phyloP scores from a whole-genome alignment of 352 stramenopile species.

The Albugo candida region DNA sequence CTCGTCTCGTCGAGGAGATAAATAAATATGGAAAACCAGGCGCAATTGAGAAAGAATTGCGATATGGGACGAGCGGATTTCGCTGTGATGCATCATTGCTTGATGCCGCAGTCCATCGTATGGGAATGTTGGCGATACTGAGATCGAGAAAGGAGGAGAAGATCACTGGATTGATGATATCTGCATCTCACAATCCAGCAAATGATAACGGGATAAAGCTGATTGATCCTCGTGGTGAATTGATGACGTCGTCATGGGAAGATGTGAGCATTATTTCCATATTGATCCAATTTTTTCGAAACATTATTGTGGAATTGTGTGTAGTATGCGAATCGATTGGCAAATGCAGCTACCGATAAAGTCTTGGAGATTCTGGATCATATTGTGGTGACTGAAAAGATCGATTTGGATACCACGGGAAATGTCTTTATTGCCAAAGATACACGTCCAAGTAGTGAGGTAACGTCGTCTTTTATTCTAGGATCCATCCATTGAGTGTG shows the following conservation, averaged over 20 bases:
- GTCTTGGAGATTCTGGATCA: slow-evolving; percentile 63
- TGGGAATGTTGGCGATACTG: slow-evolving; percentile 77
- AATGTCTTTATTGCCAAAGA: slow-evolving; percentile 85
- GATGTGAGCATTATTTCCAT: slow-evolving; percentile 12
- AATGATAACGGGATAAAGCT: slow-evolving; percentile 91
- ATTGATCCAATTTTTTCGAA: too few species aligned
- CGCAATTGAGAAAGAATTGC: slow-evolving; percentile 16
- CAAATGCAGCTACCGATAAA: slow-evolving; percentile 63
- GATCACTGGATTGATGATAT: slow-evolving; percentile 88
- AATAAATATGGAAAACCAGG: slow-evolving; percentile 41
- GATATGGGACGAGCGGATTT: slow-evolving; percentile 93
- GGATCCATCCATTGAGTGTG: background rate
- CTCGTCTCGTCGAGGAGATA: slow-evolving; percentile 58
- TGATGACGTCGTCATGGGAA: slow-evolving; percentile 84
- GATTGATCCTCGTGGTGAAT: slow-evolving; percentile 84
- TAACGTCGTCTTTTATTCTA: background rate
- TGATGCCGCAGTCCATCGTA: slow-evolving; percentile 80
- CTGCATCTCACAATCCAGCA: slow-evolving; percentile 83
- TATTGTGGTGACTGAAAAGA: slow-evolving; percentile 53
- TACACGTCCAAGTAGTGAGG: slow-evolving; percentile 76
- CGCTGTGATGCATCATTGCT: slow-evolving; percentile 81
- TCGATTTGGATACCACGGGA: slow-evolving; percentile 59
- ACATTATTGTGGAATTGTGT: background rate
- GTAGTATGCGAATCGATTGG: slow-evolving; percentile 58
- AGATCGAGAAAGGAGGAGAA: slow-evolving; percentile 60